Base-by-base conservation (phyloP, 352 stramenopile species). In the Globisporangium middletonii region DNA sequence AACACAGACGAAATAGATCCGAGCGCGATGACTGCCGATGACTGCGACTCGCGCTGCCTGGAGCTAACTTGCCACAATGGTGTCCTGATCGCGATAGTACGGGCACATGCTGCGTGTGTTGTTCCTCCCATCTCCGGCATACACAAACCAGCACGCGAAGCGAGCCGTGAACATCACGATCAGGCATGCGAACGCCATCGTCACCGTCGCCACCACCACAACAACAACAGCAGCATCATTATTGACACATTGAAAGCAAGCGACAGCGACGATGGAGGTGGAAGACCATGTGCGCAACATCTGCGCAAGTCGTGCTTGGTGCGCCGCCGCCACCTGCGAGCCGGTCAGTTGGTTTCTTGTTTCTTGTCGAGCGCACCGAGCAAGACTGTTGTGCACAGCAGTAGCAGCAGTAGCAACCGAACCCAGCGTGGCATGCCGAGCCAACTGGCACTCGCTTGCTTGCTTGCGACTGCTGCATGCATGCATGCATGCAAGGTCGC, bases 51-150 rank as follows among this genome's bases (percentile, higher is more conserved):
- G 15, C 13, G n/a, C 15, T 9, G 13, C 15, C 41, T 45, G 41
- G 41, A 48, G 43, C 43, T 48, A 48, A 30, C 43, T 48, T 27
- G 43, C 43, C 43, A 26, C 43, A 48, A 30, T 28, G 43, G 8
- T 48, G 43, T 48, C 43, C 43, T 48, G 43, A 48, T 48, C 43
- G 43, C n/a, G 43, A 48, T 48, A 26, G 43, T 48, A 28, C 43
- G 15, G 43, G 28, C 43, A 19, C 43, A 35, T 8, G 4, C 23
- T 8, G 2, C 30, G 8, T 5, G 9, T 9, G 33, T 13, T 35
- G 30, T 4, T 35, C 5, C 33, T 38, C 19, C 43, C 18, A 28
- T 26, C 43, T 48, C n/a, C 13, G 43, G 12, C 12, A 15, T 45
- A 45, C 7, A n/a, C 41, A 45, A 18, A 38, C 33, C 2, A 38